These are phyloP conservation scores for Jimgerdemannia flammicorona DNA, from an alignment of 192 early-diverging fungal species.

Conservation along the genomic window DNA sequence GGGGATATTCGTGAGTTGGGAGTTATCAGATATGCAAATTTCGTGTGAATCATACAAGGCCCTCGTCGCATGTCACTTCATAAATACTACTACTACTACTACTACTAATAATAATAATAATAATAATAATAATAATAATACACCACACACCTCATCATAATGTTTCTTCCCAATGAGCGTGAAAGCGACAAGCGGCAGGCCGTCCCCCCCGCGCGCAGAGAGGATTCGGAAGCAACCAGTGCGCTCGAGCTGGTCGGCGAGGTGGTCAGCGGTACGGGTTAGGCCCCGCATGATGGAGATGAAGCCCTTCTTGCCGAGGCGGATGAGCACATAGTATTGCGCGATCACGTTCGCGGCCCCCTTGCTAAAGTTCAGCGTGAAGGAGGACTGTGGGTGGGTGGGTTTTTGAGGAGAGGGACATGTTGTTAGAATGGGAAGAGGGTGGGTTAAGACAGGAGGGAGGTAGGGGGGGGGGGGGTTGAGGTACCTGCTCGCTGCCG, in stretches of 20 bases:
- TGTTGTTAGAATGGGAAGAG: too few species aligned
- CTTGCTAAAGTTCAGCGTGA: slow-evolving; percentile 78
- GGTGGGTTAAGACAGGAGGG: too few species aligned
- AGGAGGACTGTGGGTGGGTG: slow-evolving; percentile 24
- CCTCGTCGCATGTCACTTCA: too few species aligned
- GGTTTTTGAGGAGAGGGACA: too few species aligned
- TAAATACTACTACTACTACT: too few species aligned
- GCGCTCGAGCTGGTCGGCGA: slow-evolving; percentile 48
- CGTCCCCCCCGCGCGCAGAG: slow-evolving; percentile 27
- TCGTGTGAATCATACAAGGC: too few species aligned
- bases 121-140: not conserved
- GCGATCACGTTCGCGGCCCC: slow-evolving; percentile 66
- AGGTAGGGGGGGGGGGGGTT: not conserved
- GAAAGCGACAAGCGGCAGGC: slow-evolving; percentile 62
- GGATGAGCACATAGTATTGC: slow-evolving; percentile 82
- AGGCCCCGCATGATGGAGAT: slow-evolving; percentile 62
- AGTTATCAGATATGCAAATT: slow-evolving; percentile 32
- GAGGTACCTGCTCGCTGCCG: slow-evolving; percentile 49
- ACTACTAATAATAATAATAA: too few species aligned
- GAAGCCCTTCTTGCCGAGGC: slow-evolving; percentile 66
- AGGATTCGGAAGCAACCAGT: slow-evolving; percentile 62
- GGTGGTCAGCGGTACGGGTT: slow-evolving; percentile 49
- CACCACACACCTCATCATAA: slow-evolving; percentile 27
- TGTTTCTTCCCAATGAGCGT: slow-evolving; percentile 30
- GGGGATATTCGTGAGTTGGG: not conserved